These are phyloP conservation scores for Monilinia aucupariae DNA, from an alignment of 2,329 filamentous ascomycete species.

Conservation along the genomic window DNA sequence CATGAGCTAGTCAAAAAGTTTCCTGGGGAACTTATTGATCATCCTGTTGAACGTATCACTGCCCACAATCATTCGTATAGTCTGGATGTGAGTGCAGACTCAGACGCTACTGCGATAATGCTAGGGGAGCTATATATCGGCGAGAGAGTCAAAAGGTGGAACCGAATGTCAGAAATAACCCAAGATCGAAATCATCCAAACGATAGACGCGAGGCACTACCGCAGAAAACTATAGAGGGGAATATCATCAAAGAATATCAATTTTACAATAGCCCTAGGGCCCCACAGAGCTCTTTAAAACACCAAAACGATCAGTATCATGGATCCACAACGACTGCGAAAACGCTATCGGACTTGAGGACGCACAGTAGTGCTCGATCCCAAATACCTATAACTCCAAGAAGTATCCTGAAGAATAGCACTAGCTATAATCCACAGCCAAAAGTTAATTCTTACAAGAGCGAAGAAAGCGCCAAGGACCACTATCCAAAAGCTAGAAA, in stretches of 20 bases:
- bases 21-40: neutral
- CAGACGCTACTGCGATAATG: neutral
- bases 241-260: neutral
- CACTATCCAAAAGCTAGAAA: neutral
- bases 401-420: neutral
- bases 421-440: too few relatives aligned
- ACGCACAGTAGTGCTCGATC: neutral
- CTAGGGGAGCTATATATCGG: neutral
- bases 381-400: neutral
- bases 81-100: neutral
- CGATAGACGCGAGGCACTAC: neutral
- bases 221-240: neutral
- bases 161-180: neutral
- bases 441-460: neutral
- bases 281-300: neutral
- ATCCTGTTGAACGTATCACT: neutral
- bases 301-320: neutral
- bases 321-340: neutral
- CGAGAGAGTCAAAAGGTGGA: neutral
- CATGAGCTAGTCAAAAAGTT: constrained; percentile 3
- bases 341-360: too few relatives aligned
- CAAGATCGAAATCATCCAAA: neutral
- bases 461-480: neutral
- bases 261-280: neutral
- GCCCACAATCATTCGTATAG: neutral